phyloP scores from a whole-genome alignment of 2,329 filamentous ascomycete genomes.

The Orbilia oligospora region DNA sequence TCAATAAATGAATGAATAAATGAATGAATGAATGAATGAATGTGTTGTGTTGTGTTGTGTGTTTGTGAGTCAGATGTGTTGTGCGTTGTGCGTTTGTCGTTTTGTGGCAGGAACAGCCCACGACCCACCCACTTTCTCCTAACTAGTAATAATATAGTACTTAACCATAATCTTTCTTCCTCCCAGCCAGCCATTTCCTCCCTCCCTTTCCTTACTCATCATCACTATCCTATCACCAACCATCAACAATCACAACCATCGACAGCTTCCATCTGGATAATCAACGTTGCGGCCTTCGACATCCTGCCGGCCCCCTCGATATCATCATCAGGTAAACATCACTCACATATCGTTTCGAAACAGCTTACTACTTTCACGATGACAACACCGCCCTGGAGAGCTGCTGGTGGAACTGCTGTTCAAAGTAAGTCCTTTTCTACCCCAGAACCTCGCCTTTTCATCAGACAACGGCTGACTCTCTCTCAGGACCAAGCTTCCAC shows the following conservation, averaged over 20 bases:
- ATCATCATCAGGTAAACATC: conserved; percentile 47
- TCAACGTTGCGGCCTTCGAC: conserved; percentile 31
- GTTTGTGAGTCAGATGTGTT: conserved; percentile 11
- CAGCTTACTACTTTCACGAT: conserved; percentile 45
- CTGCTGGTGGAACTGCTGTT: conserved; percentile 51
- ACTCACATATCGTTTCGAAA: conserved; percentile 46
- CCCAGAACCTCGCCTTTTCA: not conserved
- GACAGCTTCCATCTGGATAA: not conserved
- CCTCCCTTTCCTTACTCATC: conserved; percentile 13
- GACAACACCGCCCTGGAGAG: conserved; percentile 58
- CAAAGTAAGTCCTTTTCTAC: conserved; percentile 36
- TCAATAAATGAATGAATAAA: no score
- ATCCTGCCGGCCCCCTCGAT: conserved; percentile 23
- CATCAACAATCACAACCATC: not conserved
- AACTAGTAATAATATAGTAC: no score
- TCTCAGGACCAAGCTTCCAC: conserved; percentile 51
- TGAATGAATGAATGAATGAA: no score
- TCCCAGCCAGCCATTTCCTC: conserved; percentile 3
- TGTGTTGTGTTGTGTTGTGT: conserved; percentile 24
- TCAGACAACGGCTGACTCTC: conserved; percentile 24
- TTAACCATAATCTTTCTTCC: not conserved
- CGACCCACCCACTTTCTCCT: conserved; percentile 24
- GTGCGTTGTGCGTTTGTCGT: conserved; percentile 24
- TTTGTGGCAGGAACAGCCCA: no score
- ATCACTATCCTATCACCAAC: conserved; percentile 5